Conservation (phyloP, 169 alveolate genomes). For the Eimeria maxima region DNA sequence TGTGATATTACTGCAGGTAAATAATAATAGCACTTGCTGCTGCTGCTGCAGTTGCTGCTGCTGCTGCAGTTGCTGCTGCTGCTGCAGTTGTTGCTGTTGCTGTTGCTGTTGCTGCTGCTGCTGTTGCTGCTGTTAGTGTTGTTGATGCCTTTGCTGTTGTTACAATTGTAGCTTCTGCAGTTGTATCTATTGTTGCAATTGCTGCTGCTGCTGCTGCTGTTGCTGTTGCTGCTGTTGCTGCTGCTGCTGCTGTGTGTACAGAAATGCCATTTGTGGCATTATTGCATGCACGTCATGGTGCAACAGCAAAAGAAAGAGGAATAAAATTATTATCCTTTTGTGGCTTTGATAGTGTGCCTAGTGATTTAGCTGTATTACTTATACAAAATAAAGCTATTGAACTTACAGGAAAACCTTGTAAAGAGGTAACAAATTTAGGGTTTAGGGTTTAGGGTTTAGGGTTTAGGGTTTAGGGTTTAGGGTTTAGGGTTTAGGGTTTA, state of each 20-base stretch:
- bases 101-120: background rate
- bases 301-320: slow-evolving; percentile 68
- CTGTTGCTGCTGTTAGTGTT: background rate
- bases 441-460: too few relatives aligned
- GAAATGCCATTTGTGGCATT: slow-evolving; percentile 75
- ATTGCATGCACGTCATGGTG: slow-evolving; percentile 54
- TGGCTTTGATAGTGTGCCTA: slow-evolving; percentile 79
- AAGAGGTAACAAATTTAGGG: slow-evolving; percentile 2
- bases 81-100: background rate
- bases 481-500: too few relatives aligned
- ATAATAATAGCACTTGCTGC: background rate
- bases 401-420: slow-evolving; percentile 29
- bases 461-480: too few relatives aligned
- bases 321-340: slow-evolving; percentile 79
- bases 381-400: slow-evolving; percentile 48
- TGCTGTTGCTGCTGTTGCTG: background rate
- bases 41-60: slow-evolving; percentile 21
- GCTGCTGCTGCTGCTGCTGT: background rate
- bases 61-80: slow-evolving; percentile 23
- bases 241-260: background rate
- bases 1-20: slow-evolving; percentile 78
- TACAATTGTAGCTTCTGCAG: background rate
- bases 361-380: slow-evolving; percentile 59
- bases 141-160: background rate
- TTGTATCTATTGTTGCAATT: background rate